phyloP scores from a whole-genome alignment of 23 red algal species.

The Agarophyton chilense region DNA sequence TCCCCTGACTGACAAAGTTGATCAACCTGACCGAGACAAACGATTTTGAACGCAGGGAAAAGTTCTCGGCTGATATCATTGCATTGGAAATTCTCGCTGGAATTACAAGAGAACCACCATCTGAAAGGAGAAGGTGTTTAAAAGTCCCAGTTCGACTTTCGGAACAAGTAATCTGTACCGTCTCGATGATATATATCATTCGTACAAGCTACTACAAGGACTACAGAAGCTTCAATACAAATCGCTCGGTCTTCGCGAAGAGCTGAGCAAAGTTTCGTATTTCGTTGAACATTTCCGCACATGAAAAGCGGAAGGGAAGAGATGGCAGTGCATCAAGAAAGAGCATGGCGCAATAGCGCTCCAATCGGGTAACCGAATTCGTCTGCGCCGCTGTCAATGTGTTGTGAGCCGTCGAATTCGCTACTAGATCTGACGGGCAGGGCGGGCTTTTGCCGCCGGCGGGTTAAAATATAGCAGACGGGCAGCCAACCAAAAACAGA shows the following conservation, averaged over 20 bases:
- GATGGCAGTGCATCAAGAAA: too few relatives aligned
- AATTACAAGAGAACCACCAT: slow-evolving; percentile 43
- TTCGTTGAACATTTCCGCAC: too few relatives aligned
- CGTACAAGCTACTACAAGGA: slow-evolving; percentile 55
- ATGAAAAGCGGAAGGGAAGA: too few relatives aligned
- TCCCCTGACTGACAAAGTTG: slow-evolving; percentile 83
- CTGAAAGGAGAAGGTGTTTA: slow-evolving; percentile 21
- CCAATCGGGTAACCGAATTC: too few relatives aligned
- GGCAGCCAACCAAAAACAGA: too few relatives aligned
- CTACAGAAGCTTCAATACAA: slow-evolving; percentile 50
- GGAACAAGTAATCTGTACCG: slow-evolving; percentile 28
- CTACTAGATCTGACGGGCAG: too few relatives aligned
- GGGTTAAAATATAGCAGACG: too few relatives aligned
- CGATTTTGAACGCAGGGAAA: slow-evolving; percentile 42
- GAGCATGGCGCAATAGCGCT: too few relatives aligned
- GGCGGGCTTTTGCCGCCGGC: too few relatives aligned
- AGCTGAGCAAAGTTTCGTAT: too few relatives aligned
- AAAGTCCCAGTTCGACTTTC: slow-evolving; percentile 29
- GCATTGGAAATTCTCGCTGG: slow-evolving; percentile 50
- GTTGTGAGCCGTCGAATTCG: too few relatives aligned
- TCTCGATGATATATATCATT: slow-evolving; percentile 35
- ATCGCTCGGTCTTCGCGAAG: slow-evolving; percentile 48
- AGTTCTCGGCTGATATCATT: slow-evolving; percentile 38
- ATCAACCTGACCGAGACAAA: slow-evolving; percentile 12
- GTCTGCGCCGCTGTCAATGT: too few relatives aligned